Conservation (phyloP, 2,329 filamentous ascomycete genomes). For the Aspergillus pseudoglaucus region DNA sequence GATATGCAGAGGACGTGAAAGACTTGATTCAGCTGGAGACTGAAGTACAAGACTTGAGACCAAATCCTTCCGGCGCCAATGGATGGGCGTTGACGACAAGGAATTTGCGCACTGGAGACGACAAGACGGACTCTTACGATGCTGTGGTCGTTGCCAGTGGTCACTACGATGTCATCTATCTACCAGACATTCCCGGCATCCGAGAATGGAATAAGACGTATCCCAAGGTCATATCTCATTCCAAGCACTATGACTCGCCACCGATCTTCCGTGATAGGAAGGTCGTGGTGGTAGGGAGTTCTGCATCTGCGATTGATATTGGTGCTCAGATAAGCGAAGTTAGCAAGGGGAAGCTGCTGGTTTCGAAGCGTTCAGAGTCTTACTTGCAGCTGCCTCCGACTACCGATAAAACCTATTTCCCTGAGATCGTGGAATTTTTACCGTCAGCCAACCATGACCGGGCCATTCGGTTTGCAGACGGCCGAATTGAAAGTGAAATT, state of each 20-base stretch:
- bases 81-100: constrained; percentile 58
- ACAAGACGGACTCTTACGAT: constrained; percentile 54
- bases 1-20: constrained; percentile 63
- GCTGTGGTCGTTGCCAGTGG: constrained; percentile 70
- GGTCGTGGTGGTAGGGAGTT: constrained; percentile 77
- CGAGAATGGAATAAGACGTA: constrained; percentile 53
- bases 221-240: constrained; percentile 61
- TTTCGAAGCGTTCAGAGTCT: constrained; percentile 53
- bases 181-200: constrained; percentile 59
- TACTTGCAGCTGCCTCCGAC: constrained; percentile 34
- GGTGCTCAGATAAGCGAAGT: constrained; percentile 64
- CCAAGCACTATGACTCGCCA: constrained; percentile 70
- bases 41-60: constrained; percentile 57
- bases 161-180: constrained; percentile 63
- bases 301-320: constrained; percentile 79
- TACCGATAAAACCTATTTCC: constrained; percentile 51
- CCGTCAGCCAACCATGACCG: constrained; percentile 47
- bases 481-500: constrained; percentile 57
- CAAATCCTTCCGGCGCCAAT: constrained; percentile 27
- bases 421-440: constrained; percentile 50
- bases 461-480: constrained; percentile 61
- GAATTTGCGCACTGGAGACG: constrained; percentile 42
- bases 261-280: constrained; percentile 61
- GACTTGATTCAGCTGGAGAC: constrained; percentile 63
- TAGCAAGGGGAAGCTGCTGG: constrained; percentile 55